Evolutionary conservation across 1,284 basidiomycete species (phyloP), one percentile per base, ranked within the genome.

Genomic region (Rugiboletus extremiorientalis): DNA sequence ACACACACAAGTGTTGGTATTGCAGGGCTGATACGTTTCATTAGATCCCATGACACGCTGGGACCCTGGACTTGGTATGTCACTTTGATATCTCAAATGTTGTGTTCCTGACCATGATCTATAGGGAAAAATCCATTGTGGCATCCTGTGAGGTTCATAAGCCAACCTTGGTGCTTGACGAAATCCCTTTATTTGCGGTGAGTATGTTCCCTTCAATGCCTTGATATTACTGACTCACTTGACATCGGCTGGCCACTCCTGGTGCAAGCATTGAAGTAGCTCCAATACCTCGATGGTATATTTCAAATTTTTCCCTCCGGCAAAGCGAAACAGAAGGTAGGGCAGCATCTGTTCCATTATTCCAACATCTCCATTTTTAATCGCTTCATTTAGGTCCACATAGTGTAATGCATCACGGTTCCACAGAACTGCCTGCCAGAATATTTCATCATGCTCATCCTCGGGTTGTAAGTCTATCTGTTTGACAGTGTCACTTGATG

Each of bases 281-380:
- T 58, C 53, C 31, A 58, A 11, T 4, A 58, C 20, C 28, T 58
- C 56, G 30, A 58, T 48, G 1, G 40, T 47, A 43, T 58, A 58
- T 4, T 58, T 58, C 0, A 14, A 47, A 20, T 48, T 56, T 30
- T 28, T 27, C 2, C 56, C 54, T 16, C 54, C 54, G 11, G 40
- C 33, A 9, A 58, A 58, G 2, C 9, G 20, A 43, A 48, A 58
- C 10, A 51, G 49, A 22, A 56, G 38, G 25, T 23, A 42, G 2
- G 54, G 57, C 34, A 57, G 34, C 14, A 23, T 51, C 12, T 55
- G 25, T 28, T 58, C 56, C 47, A 58, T 58, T 44, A 43, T 38
- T 18, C 52, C 37, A 14, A 58, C 42, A 25, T 58, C 52, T 18
- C 56, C 36, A 31, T 41, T 36, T 31, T 22, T 49, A 30, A 52